phyloP scores from a whole-genome alignment of 2,329 filamentous ascomycete species.

The Colletotrichum incanum region DNA sequence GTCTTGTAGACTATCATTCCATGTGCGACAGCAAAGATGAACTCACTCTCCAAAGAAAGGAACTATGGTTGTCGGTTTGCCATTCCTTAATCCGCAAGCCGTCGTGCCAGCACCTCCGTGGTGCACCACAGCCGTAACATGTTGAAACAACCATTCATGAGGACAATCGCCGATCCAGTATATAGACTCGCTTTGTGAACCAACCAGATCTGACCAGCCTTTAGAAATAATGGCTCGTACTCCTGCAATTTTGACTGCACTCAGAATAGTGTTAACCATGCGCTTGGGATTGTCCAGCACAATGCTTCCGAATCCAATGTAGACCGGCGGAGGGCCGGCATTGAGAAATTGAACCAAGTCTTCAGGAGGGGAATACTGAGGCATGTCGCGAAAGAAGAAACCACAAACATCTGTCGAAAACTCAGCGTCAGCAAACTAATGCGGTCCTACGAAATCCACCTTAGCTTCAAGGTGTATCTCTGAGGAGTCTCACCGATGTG shows the following conservation, averaged over 20 bases:
- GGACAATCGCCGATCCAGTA: slow-evolving; percentile 34
- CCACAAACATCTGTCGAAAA: slow-evolving; percentile 55
- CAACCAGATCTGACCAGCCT: slow-evolving; percentile 33
- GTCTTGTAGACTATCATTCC: not conserved
- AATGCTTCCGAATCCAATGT: slow-evolving; percentile 72
- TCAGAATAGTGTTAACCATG: slow-evolving; percentile 62
- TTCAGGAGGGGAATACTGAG: slow-evolving; percentile 56
- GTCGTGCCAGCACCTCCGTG: slow-evolving; percentile 37
- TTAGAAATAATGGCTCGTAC: slow-evolving; percentile 65
- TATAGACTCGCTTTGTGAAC: slow-evolving; percentile 54
- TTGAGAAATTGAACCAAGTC: slow-evolving; percentile 61
- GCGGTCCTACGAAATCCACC: not conserved
- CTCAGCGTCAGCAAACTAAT: not conserved
- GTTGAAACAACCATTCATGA: slow-evolving; percentile 31
- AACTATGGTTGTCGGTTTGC: slow-evolving; percentile 25
- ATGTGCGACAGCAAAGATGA: not conserved
- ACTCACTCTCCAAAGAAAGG: slow-evolving; percentile 36
- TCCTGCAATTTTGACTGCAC: slow-evolving; percentile 62
- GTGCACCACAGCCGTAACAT: slow-evolving; percentile 27
- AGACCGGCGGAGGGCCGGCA: slow-evolving; percentile 64
- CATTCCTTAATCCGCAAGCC: slow-evolving; percentile 29
- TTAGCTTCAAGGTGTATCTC: not conserved
- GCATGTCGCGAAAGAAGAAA: slow-evolving; percentile 59
- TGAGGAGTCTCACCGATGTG: slow-evolving; percentile 64
- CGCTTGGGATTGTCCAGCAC: slow-evolving; percentile 65